phyloP scores from a whole-genome alignment of 2,329 filamentous ascomycete species.

The Phialophora tarda region DNA sequence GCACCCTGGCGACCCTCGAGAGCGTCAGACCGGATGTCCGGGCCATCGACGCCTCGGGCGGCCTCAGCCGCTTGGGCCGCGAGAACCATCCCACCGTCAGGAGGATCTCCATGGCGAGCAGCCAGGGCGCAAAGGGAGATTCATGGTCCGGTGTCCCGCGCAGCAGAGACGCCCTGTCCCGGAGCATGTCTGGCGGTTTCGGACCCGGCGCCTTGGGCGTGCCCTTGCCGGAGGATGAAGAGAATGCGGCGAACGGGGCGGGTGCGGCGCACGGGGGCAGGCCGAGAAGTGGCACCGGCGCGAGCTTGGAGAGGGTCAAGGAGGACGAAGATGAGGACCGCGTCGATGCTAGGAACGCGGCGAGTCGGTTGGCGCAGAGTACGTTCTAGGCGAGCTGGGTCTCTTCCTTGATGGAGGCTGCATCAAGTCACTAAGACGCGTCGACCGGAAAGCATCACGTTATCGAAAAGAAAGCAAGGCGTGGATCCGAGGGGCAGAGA shows the following conservation, averaged over 20 bases:
- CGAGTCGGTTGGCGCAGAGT: conserved; percentile 89
- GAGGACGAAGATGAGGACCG: conserved; percentile 90
- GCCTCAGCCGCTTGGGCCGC: conserved; percentile 84
- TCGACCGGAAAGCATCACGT: neutral
- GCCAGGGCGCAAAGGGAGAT: conserved; percentile 96
- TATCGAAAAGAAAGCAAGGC: neutral
- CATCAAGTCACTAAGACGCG: neutral
- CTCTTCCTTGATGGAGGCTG: neutral
- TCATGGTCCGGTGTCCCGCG: conserved; percentile 95
- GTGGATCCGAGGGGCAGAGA: neutral
- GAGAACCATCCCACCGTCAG: conserved; percentile 80
- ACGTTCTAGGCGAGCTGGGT: conserved; percentile 69
- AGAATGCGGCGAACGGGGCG: conserved; percentile 52
- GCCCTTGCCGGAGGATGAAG: conserved; percentile 68
- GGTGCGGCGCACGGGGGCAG: conserved; percentile 61
- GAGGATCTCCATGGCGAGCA: conserved; percentile 77
- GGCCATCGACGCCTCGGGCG: conserved; percentile 87
- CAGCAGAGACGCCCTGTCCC: conserved; percentile 75
- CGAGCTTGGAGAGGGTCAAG: conserved; percentile 64
- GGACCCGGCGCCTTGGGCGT: conserved; percentile 69
- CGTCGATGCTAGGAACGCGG: conserved; percentile 93
- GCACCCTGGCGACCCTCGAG: conserved; percentile 90
- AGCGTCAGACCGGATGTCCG: conserved; percentile 91
- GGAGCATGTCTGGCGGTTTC: conserved; percentile 70
- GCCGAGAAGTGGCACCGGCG: conserved; percentile 44